Conservation (phyloP, 345 rosid species). For the Dipteronia dyeriana region DNA sequence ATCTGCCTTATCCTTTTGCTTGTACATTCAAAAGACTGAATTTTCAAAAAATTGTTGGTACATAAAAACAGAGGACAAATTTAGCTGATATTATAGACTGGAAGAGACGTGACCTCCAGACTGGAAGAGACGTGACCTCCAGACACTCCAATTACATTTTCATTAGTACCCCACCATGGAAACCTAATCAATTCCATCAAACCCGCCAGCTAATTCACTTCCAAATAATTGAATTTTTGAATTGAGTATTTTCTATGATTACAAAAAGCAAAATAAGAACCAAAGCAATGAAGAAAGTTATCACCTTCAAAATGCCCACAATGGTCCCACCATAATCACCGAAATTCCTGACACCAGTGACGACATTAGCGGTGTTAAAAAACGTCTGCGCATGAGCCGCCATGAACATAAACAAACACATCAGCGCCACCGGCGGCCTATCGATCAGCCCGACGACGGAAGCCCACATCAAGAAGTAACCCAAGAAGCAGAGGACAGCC, state of each 20-base stretch:
- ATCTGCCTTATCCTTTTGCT: not conserved
- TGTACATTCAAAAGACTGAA: not conserved
- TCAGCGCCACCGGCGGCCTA: constrained; percentile 63
- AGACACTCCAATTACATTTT: no score
- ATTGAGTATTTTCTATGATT: no score
- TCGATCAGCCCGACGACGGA: constrained; percentile 62
- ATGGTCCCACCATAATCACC: constrained; percentile 74
- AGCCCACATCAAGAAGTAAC: constrained; percentile 88
- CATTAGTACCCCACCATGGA: no score
- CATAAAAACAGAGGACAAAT: not conserved
- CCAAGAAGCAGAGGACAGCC: constrained; percentile 66
- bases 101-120: not conserved
- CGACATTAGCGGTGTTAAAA: constrained; percentile 72
- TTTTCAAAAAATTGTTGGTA: not conserved
- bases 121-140: not conserved
- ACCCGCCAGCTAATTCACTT: not conserved
- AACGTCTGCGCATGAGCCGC: constrained; percentile 81
- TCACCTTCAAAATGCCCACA: constrained; percentile 88
- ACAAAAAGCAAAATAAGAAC: not conserved
- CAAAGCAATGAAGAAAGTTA: not conserved
- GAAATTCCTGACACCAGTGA: constrained; percentile 74
- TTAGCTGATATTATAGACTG: not conserved
- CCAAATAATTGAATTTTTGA: not conserved
- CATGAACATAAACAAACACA: constrained; percentile 71
- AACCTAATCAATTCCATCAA: not conserved